A percentile compares a stretch with the other conserved stretches of the same genome.
phyloP scores from a whole-genome alignment of 495 filamentous ascomycete species.

The Lasiosphaeria hispida region DNA sequence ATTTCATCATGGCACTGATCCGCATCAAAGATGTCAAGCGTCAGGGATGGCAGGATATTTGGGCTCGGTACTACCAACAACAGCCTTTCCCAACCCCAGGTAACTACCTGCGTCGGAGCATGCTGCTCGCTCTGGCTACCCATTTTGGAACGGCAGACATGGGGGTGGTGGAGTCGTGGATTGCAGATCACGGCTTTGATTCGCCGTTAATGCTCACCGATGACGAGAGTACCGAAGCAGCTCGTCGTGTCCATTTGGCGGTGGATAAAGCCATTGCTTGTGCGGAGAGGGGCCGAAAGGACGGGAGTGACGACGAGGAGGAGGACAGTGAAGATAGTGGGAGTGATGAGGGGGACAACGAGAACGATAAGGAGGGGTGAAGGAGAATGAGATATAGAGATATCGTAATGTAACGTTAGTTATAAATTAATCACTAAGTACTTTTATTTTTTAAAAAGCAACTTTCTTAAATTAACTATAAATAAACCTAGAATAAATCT shows the following conservation, averaged over 20 bases:
- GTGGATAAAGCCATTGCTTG: neutral
- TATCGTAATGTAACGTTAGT: too few species aligned
- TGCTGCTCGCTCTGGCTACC: conserved; percentile 2
- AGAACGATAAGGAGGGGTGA: neutral
- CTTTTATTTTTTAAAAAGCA: too few species aligned
- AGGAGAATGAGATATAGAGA: too few species aligned
- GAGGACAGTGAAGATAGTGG: neutral
- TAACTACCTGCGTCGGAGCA: conserved; percentile 4
- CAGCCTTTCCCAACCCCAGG: conserved; percentile 5
- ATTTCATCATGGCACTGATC: conserved; percentile 17
- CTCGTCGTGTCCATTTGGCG: conserved; percentile 8
- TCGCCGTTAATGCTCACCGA: neutral
- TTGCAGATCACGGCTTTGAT: conserved; percentile 7
- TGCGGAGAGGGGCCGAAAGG: neutral
- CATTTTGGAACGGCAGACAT: conserved; percentile 1
- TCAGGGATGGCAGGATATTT: conserved; percentile 7
- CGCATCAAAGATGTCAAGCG: conserved; percentile 7
- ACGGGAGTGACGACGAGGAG: neutral
- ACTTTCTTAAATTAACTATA: too few species aligned
- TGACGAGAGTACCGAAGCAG: conserved; percentile 3
- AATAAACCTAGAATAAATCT: too few species aligned
- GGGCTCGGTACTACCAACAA: conserved; percentile 7
- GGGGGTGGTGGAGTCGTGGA: conserved; percentile 9
- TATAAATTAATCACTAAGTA: too few species aligned
- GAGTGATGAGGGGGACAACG: neutral